Evolutionary conservation across 2,329 filamentous ascomycete species (phyloP).

Genomic region (Capronia epimyces): DNA sequence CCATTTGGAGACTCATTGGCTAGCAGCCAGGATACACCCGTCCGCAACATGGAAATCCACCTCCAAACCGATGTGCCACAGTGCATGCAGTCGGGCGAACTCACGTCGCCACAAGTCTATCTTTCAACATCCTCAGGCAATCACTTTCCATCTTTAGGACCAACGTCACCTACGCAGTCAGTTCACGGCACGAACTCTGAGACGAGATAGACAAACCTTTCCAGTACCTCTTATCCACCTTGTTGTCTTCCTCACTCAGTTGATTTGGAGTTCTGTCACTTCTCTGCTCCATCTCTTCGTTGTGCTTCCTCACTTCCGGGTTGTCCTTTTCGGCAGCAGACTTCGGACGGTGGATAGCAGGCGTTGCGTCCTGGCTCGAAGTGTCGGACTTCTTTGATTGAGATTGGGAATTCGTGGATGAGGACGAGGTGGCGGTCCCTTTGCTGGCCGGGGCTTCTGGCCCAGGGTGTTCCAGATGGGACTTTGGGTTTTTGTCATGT

Average conservation of each 20-base stretch:
- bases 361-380: conserved; percentile 12
- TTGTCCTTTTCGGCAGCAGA: conserved; percentile 27
- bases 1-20: too few species aligned
- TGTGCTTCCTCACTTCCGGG: conserved; percentile 28
- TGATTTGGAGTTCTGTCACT: conserved; percentile 24
- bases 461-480: conserved; percentile 27
- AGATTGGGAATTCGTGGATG: neutral
- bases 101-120: too few species aligned
- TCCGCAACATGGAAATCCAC: too few species aligned
- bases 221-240: conserved; percentile 30
- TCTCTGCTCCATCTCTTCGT: conserved; percentile 19
- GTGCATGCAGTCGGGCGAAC: too few species aligned
- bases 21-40: too few species aligned
- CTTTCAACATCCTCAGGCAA: conserved; percentile 2
- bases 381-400: neutral
- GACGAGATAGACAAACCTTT: conserved; percentile 16
- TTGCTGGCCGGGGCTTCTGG: conserved; percentile 26
- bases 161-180: conserved; percentile 24
- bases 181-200: neutral
- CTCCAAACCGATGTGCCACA: too few species aligned
- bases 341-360: conserved; percentile 25
- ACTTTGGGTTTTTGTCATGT: conserved; percentile 23
- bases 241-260: conserved; percentile 27
- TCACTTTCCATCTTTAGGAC: conserved; percentile 13
- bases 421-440: conserved; percentile 4